Conservation (phyloP, 495 filamentous ascomycete genomes). For the Evernia prunastri region DNA sequence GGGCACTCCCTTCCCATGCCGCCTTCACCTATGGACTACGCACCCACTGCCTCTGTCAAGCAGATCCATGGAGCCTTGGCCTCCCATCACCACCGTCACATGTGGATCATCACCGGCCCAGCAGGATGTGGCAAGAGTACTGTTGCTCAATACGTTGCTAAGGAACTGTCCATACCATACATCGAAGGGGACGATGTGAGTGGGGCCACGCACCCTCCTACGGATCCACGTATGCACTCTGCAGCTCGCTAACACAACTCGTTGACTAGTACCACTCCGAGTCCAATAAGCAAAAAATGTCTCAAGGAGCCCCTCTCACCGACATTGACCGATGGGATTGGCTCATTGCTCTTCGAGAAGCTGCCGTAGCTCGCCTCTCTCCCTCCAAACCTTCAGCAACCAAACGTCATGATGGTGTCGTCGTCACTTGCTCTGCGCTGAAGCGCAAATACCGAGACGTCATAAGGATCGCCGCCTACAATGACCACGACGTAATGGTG, state of each 20-base stretch:
- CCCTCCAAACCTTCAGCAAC: slow-evolving; percentile 39
- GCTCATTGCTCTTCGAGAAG: slow-evolving; percentile 82
- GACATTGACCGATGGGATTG: slow-evolving; percentile 98
- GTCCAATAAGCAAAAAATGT: slow-evolving; percentile 92
- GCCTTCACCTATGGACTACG: slow-evolving; percentile 24
- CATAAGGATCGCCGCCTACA: slow-evolving; percentile 81
- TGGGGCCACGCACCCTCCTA: slow-evolving; percentile 16
- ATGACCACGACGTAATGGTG: slow-evolving; percentile 65
- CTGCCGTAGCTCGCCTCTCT: slow-evolving; percentile 59
- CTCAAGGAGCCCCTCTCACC: slow-evolving; percentile 75
- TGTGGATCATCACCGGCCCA: slow-evolving; percentile 96
- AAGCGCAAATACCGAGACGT: slow-evolving; percentile 98
- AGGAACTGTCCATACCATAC: slow-evolving; percentile 66
- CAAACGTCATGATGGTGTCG: slow-evolving; percentile 63
- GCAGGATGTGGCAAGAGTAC: slow-evolving; percentile 96
- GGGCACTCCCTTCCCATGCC: slow-evolving; percentile 23
- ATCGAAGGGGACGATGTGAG: slow-evolving; percentile 95
- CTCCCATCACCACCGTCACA: slow-evolving; percentile 57
- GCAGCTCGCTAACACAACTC: slow-evolving; percentile 3
- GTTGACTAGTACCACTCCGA: slow-evolving; percentile 70
- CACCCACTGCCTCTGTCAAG: slow-evolving; percentile 21
- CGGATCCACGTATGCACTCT: neutral
- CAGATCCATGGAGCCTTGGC: slow-evolving; percentile 28
- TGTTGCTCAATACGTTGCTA: slow-evolving; percentile 71
- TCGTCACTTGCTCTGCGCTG: slow-evolving; percentile 91